phyloP scores from a whole-genome alignment of 2,329 filamentous ascomycete species.

The Metarhizium robertsii region DNA sequence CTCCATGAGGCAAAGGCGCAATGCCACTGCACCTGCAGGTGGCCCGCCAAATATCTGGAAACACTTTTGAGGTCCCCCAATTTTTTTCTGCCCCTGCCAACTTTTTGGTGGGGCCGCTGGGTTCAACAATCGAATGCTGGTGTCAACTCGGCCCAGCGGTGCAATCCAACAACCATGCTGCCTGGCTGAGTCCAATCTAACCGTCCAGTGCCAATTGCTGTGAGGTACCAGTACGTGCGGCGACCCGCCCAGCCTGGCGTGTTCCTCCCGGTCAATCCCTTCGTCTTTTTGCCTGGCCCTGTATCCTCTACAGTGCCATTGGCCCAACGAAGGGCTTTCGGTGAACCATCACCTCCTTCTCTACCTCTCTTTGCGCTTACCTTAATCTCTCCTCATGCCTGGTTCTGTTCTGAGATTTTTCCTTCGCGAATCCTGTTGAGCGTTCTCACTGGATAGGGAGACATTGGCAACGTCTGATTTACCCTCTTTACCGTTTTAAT shows the following conservation, averaged over 20 bases:
- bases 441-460: slow-evolving; percentile 17
- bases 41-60: slow-evolving; percentile 5
- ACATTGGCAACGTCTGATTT: slow-evolving; percentile 11
- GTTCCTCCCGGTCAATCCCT: not conserved
- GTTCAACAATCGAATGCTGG: slow-evolving; percentile 25
- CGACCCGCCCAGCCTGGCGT: not conserved
- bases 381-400: not conserved
- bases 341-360: not conserved
- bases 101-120: slow-evolving; percentile 21
- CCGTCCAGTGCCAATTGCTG: slow-evolving; percentile 5
- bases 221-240: not conserved
- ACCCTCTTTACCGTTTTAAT: slow-evolving; percentile 8
- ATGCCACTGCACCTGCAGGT: not conserved
- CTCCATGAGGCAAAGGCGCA: not conserved
- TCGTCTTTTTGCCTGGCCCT: not conserved
- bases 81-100: slow-evolving; percentile 20
- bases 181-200: slow-evolving; percentile 11
- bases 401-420: not conserved
- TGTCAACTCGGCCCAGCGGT: not conserved
- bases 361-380: not conserved
- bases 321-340: not conserved
- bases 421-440: slow-evolving; percentile 3
- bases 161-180: not conserved
- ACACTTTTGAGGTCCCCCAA: slow-evolving; percentile 17
- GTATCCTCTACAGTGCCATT: not conserved